phyloP scores from a whole-genome alignment of 2,329 filamentous ascomycete genomes.

The Alternaria ethzedia region DNA sequence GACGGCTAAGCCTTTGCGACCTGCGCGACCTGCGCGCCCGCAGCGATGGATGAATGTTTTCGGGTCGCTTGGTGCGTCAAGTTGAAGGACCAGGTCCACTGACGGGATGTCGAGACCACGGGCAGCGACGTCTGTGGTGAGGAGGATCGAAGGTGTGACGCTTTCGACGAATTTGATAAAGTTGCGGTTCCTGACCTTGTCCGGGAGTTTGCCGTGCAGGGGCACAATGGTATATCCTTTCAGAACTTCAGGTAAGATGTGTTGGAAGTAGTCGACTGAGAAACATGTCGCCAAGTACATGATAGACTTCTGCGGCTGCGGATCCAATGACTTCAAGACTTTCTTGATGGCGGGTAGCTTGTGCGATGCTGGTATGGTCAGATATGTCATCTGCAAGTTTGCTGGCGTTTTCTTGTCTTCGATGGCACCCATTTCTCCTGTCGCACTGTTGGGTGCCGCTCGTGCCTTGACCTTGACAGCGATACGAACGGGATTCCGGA shows the following conservation, averaged over 20 bases:
- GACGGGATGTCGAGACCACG: slow-evolving; percentile 90
- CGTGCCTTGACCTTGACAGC: slow-evolving; percentile 81
- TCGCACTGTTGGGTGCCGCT: slow-evolving; percentile 22
- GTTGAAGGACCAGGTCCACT: slow-evolving; percentile 87
- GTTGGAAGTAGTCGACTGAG: slow-evolving; percentile 91
- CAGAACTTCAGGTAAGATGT: slow-evolving; percentile 76
- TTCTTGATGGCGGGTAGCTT: slow-evolving; percentile 78
- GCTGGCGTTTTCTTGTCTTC: slow-evolving; percentile 90
- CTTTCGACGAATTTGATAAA: slow-evolving; percentile 80
- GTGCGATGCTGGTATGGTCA: slow-evolving; percentile 75
- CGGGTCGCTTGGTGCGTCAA: slow-evolving; percentile 84
- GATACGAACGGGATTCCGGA: slow-evolving; percentile 94
- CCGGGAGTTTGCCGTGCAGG: slow-evolving; percentile 89
- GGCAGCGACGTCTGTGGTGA: slow-evolving; percentile 92
- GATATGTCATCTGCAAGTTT: slow-evolving; percentile 89
- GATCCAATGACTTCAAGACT: slow-evolving; percentile 72
- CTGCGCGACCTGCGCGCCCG: slow-evolving; percentile 68
- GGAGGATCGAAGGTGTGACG: slow-evolving; percentile 76
- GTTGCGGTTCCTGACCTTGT: slow-evolving; percentile 87
- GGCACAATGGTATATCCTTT: slow-evolving; percentile 75
- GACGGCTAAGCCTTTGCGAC: slow-evolving; percentile 78
- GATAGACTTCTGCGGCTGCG: slow-evolving; percentile 82
- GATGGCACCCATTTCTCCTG: slow-evolving; percentile 64
- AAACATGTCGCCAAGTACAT: slow-evolving; percentile 94
- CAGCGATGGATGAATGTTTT: slow-evolving; percentile 78